Base-by-base conservation (phyloP, 768 basidiomycete genomes). In the Lentinula boryana region DNA sequence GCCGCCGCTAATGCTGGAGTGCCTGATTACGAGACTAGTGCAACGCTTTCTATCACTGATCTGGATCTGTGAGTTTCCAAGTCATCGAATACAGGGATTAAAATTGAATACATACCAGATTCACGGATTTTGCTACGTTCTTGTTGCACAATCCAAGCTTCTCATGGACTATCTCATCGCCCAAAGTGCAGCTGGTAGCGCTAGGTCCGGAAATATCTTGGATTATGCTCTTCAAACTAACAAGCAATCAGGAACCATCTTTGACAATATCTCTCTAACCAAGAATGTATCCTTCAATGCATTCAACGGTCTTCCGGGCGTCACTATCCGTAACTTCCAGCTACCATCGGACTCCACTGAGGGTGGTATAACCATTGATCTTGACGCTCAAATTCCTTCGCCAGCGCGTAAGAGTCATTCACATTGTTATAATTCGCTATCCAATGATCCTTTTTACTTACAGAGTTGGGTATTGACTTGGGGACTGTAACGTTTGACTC, bases 351-450 rank as follows among this genome's bases (percentile, higher is more conserved):
- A 89, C 63, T 83, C 86, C 65, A 78, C 84, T 46, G 80, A 80
- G 38, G 88, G 87, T 58, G 87, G 88, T 32, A 89, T 89, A 61
- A 81, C 81, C 56, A 84, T 89, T 55, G 85, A 85, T 64, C 87
- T 86, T 4, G 85, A 87, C 68, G 80, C 86, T 0, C 59, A 71
- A 21, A 88, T 89, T 63, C 86, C 86, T 10, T 89, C 88, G 13
- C 74, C 80, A 61, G 78, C 86, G 65, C 86, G 86, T 87, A 59
- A 43, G 86, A 83, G 15, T 15, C n/a, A 50, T 7, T 56, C 23
- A 15, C 56, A 12, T 33, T 32, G 31, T 27, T 41, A 18, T 1
- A 5, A 15, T 5, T 18, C 63, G 13, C 13, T 7, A 38, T 62
- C 72, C 33, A 74, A 63, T 36, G 60, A 52, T 35, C 33, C 32